Evolutionary conservation across 163 green algal species (phyloP).

Genomic region (Scenedesmus sp.): DNA sequence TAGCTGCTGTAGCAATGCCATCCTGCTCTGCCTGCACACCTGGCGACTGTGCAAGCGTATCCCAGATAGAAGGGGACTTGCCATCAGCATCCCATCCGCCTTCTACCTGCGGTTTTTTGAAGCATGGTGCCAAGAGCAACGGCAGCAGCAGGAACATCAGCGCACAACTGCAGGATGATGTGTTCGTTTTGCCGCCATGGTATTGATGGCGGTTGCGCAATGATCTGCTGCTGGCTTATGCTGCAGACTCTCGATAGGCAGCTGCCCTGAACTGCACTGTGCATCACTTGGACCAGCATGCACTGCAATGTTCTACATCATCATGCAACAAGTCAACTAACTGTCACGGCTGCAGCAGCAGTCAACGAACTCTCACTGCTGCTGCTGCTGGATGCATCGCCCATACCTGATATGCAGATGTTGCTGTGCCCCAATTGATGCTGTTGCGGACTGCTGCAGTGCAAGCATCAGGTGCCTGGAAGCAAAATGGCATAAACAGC

Average conservation of each 20-base stretch:
- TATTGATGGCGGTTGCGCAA: no score
- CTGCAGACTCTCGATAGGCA: no score
- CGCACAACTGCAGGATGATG: not conserved
- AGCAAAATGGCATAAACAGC: not conserved
- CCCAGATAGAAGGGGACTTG: conserved; percentile 52
- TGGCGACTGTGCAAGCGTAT: conserved; percentile 38
- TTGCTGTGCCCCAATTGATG: conserved; percentile 44
- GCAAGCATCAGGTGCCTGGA: conserved; percentile 18
- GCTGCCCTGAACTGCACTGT: not conserved
- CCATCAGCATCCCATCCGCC: conserved; percentile 49
- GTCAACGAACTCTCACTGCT: conserved; percentile 24
- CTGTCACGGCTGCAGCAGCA: conserved; percentile 9
- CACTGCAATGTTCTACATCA: not conserved
- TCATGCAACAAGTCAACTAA: not conserved
- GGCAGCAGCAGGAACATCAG: not conserved
- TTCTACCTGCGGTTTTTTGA: conserved; percentile 38
- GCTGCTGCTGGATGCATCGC: not conserved
- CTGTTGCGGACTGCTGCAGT: conserved; percentile 5
- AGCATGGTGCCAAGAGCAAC: not conserved
- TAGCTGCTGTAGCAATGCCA: not conserved
- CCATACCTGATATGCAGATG: conserved; percentile 40
- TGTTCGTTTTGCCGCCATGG: no score
- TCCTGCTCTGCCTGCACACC: not conserved
- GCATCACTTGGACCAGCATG: not conserved
- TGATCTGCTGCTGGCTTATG: not conserved